Conservation (phyloP, 108 stramenopile genomes). For the Conticribra weissflogii region DNA sequence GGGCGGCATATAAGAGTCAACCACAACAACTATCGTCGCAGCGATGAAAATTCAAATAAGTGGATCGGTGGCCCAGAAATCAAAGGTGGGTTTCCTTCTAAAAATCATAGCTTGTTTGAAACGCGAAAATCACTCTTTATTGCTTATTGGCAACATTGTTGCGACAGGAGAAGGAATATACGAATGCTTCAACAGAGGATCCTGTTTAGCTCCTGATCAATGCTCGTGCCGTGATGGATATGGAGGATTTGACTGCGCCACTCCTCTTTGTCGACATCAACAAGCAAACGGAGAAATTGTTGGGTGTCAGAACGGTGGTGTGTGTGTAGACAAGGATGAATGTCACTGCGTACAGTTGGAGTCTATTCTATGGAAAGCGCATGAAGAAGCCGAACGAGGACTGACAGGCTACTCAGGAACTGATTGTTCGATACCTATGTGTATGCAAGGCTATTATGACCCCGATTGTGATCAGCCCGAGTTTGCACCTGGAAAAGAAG, state of each 20-base stretch:
- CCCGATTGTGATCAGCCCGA: slow-evolving; percentile 65
- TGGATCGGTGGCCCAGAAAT: slow-evolving; percentile 54
- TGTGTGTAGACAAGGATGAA: slow-evolving; percentile 69
- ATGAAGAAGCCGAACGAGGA: slow-evolving; percentile 59
- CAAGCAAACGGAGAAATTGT: slow-evolving; percentile 51
- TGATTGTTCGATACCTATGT: slow-evolving; percentile 87
- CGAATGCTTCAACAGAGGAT: slow-evolving; percentile 64
- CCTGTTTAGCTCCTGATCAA: slow-evolving; percentile 77
- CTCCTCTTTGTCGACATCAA: slow-evolving; percentile 78
- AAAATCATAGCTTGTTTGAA: background rate
- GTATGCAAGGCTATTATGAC: slow-evolving; percentile 81
- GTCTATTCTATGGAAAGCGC: slow-evolving; percentile 58
- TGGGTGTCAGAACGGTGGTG: slow-evolving; percentile 75
- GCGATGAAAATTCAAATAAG: slow-evolving; percentile 31
- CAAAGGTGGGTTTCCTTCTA: background rate
- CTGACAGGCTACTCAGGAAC: slow-evolving; percentile 80
- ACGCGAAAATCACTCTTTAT: background rate
- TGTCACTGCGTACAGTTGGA: slow-evolving; percentile 64
- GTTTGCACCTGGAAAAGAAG: slow-evolving; percentile 76
- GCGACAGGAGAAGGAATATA: slow-evolving; percentile 80
- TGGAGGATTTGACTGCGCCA: slow-evolving; percentile 76
- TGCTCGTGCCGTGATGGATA: slow-evolving; percentile 85
- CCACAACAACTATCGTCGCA: slow-evolving; percentile 66
- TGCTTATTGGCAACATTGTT: background rate
- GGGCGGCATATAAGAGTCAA: slow-evolving; percentile 77